Evolutionary conservation across 2,329 filamentous ascomycete species (phyloP).

Genomic region (Colletotrichum sp.): DNA sequence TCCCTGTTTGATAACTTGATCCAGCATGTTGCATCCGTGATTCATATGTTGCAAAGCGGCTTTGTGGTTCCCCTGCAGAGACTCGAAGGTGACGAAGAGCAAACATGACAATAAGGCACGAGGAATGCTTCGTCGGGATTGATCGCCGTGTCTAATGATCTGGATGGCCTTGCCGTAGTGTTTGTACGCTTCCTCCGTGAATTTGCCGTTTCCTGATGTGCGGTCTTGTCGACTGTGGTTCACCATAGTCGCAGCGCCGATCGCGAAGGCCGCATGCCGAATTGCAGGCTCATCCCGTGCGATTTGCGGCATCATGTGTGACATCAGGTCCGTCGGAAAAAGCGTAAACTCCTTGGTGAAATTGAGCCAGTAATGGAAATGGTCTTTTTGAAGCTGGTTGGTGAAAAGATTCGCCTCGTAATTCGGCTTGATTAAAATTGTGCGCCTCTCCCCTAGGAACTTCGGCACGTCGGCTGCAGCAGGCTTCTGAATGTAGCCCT

Average conservation of each 20-base stretch:
- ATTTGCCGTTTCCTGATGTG: not conserved
- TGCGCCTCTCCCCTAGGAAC: not conserved
- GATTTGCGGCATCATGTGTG: constrained; percentile 22
- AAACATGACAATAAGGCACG: constrained; percentile 44
- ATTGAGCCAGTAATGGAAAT: constrained; percentile 8
- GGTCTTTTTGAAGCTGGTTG: constrained; percentile 8
- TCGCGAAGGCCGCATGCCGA: constrained; percentile 44
- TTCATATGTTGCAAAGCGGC: constrained; percentile 44
- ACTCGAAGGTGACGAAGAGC: constrained; percentile 46
- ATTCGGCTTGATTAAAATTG: not conserved
- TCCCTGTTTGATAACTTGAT: not conserved
- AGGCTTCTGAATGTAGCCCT: not conserved
- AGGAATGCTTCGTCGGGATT: constrained; percentile 34
- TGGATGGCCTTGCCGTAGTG: constrained; percentile 47
- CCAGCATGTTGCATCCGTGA: constrained; percentile 30
- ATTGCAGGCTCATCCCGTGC: constrained; percentile 27
- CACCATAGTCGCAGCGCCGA: constrained; percentile 34
- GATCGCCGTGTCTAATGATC: constrained; percentile 34
- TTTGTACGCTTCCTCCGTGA: constrained; percentile 30
- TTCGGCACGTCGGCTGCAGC: not conserved
- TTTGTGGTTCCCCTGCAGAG: constrained; percentile 41
- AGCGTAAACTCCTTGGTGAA: not conserved
- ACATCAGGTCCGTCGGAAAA: constrained; percentile 1
- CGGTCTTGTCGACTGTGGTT: constrained; percentile 33
- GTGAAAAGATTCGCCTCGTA: not conserved